Base-by-base conservation (phyloP, 78 protist species). In the Protostelium mycophagum region DNA sequence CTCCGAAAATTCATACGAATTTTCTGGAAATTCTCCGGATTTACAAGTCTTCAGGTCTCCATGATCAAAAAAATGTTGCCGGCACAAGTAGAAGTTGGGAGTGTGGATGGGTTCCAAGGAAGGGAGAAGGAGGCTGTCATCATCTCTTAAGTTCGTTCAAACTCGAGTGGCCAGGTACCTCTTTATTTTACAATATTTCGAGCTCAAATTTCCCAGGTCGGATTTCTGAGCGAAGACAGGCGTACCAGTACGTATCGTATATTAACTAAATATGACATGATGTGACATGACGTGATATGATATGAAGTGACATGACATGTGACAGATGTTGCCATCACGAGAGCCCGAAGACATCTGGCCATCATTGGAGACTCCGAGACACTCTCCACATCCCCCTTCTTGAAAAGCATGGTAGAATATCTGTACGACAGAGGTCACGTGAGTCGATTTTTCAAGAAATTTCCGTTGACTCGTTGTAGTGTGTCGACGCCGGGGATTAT, bases 101-200 rank as follows among this genome's bases (percentile, higher is more conserved):
- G 97, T 9, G 99, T 97, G 0, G 99, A 97, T 90, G 98, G 98
- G 16, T 97, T 97, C 86, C 99, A 97, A 83, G 99, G 99, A 31
- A 91, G 98, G 31, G 99, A 97, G 88, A 97, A 97, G 87, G 99
- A 97, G 38, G 98, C 93, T 23, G 89, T 97, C 36, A 63, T 97
- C 29, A 91, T 97, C n/a, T 89, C 96, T 23, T 84, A 86, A 83
- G 96, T 94, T 28, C 84, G 96, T 31, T 91, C 95, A 38, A 88
- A 94, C 83, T 38, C 88, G 28, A 88, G 90, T 10, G 94, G 73
- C 31, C 73, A 51, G 73, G 73, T 51, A 16, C 5, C 31, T 16
- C 31, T 25, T 5, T 16, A 16, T 23, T 23, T 25, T 16, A 85
- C 63, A 5, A 5, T 5, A 85, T 5, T 51, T 5, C 16, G 31